Percentiles rank a stretch among this genome's conserved stretches.
Conservation (phyloP, 2,329 filamentous ascomycete species). For the Penicillium rolfsii region DNA sequence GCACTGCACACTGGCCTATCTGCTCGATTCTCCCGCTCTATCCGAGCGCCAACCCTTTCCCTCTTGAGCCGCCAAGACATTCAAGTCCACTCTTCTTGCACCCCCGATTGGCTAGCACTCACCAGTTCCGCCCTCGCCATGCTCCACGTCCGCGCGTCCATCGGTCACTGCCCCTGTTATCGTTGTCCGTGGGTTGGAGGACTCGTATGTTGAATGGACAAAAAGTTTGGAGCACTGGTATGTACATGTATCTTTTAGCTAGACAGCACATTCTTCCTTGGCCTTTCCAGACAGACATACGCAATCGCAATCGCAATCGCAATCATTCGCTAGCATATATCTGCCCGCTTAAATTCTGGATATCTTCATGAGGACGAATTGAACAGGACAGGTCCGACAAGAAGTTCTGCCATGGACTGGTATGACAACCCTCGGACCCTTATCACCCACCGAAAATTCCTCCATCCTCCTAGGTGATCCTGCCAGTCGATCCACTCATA, state of each 20-base stretch:
- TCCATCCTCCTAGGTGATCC: neutral
- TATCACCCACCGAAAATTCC: neutral
- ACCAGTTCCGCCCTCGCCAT: neutral
- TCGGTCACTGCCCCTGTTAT: neutral
- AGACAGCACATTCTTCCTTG: neutral
- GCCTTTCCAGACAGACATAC: neutral
- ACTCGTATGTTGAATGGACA: no score
- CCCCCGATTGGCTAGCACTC: slow-evolving; percentile 18
- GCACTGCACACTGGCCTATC: neutral
- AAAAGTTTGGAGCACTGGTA: no score
- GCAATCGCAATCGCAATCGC: neutral
- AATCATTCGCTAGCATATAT: neutral
- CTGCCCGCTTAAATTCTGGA: neutral
- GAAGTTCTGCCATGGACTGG: no score
- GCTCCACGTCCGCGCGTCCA: slow-evolving; percentile 32
- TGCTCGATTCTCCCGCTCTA: neutral
- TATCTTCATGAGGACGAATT: neutral
- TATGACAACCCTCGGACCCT: slow-evolving; percentile 1
- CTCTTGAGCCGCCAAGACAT: slow-evolving; percentile 22
- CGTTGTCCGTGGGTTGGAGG: neutral
- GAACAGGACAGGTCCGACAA: no score
- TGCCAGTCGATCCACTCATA: neutral
- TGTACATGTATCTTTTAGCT: neutral
- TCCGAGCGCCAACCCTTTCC: neutral
- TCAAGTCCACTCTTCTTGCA: neutral